Percentiles rank a stretch among this genome's conserved stretches.
phyloP scores from a whole-genome alignment of 192 early-diverging fungal genomes.

The Backusella liffmaniae region DNA sequence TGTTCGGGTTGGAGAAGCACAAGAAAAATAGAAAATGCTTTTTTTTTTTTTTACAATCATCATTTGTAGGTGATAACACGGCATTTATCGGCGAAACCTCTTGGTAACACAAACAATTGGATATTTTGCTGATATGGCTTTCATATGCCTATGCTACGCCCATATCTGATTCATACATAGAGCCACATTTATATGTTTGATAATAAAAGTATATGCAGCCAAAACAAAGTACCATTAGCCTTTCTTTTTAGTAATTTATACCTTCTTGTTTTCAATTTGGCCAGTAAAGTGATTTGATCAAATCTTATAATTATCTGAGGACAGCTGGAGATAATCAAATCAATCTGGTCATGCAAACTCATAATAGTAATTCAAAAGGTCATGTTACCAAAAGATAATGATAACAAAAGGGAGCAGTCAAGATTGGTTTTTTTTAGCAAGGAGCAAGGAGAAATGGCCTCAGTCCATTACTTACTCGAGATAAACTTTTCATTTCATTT shows the following conservation, averaged over 20 bases:
- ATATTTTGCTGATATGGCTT: not conserved
- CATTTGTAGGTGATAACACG: not conserved
- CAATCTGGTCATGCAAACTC: not conserved
- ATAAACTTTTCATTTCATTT: not conserved
- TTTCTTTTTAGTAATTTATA: not conserved
- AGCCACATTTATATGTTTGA: not conserved
- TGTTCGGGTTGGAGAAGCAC: not conserved
- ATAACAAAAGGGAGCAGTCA: not conserved
- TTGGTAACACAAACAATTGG: not conserved
- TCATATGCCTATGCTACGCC: not conserved
- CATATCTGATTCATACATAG: not conserved
- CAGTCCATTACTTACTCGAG: not conserved
- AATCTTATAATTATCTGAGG: not conserved
- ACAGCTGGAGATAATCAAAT: not conserved
- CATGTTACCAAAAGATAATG: not conserved
- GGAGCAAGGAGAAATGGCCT: not conserved
- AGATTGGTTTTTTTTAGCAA: not conserved
- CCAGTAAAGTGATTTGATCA: not conserved
- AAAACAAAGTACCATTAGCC: not conserved
- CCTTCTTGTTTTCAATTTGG: not conserved
- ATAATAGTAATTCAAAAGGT: not conserved
- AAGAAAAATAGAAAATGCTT: not conserved
- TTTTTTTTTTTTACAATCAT: not conserved
- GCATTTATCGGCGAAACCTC: not conserved
- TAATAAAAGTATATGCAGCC: not conserved